Percentiles rank a stretch among this genome's conserved stretches.
Conservation (phyloP, 768 basidiomycete genomes). For the Chiua virens region DNA sequence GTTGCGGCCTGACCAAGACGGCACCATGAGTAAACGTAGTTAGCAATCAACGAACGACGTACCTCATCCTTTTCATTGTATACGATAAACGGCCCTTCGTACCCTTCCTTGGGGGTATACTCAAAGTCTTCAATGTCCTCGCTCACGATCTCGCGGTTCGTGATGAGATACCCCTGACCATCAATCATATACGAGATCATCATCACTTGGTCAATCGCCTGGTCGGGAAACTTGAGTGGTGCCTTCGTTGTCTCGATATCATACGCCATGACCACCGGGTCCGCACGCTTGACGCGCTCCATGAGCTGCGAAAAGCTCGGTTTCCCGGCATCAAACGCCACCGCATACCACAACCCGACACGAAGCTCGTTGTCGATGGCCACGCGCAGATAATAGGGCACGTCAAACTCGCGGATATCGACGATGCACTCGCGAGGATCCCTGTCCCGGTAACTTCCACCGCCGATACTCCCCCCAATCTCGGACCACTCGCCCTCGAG, state of each 20-base stretch:
- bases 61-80: conserved; percentile 96
- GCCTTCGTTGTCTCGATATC: conserved; percentile 99
- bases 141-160: conserved; percentile 94
- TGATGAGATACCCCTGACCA: conserved; percentile 95
- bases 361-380: conserved; percentile 98
- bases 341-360: conserved; percentile 96
- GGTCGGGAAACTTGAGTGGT: conserved; percentile 99
- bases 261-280: conserved; percentile 97
- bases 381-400: conserved; percentile 97
- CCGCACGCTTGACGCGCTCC: conserved; percentile 95
- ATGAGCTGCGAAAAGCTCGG: conserved; percentile 68
- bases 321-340: conserved; percentile 80
- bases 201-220: conserved; percentile 96
- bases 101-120: conserved; percentile 97
- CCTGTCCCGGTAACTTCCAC: conserved; percentile 50
- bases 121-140: conserved; percentile 99
- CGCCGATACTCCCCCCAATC: conserved; percentile 39
- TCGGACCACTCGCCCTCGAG: conserved; percentile 65
- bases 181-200: conserved; percentile 99
- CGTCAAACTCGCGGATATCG: conserved; percentile 95
- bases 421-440: conserved; percentile 93
- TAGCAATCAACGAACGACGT: conserved; percentile 11
- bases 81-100: conserved; percentile 92
- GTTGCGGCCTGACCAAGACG: conserved; percentile 61
- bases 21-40: neutral